phyloP scores from a whole-genome alignment of 2,329 filamentous ascomycete genomes.

The Nemania bipapillata region DNA sequence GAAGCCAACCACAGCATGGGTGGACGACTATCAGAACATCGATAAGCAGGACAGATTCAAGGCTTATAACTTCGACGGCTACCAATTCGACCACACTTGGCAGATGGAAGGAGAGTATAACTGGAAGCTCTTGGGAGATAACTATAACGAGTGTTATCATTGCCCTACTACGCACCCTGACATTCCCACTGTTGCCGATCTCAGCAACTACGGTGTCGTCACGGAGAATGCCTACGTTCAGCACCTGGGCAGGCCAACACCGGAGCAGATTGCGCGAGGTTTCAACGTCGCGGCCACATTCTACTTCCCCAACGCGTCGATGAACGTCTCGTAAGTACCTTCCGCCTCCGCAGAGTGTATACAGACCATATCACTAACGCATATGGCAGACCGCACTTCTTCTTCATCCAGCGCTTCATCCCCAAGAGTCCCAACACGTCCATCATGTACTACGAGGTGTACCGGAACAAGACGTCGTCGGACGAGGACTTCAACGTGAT shows the following conservation, averaged over 20 bases:
- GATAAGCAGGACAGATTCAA: slow-evolving; percentile 36
- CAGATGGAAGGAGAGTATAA: slow-evolving; percentile 67
- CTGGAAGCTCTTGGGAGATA: slow-evolving; percentile 71
- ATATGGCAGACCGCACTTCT: slow-evolving; percentile 58
- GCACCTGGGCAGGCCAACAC: slow-evolving; percentile 51
- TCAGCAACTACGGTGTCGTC: slow-evolving; percentile 65
- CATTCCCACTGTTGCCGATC: slow-evolving; percentile 66
- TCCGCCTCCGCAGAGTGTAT: neutral
- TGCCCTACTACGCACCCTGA: slow-evolving; percentile 69
- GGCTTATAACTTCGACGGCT: slow-evolving; percentile 58
- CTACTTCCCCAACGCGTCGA: slow-evolving; percentile 40
- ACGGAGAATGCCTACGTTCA: slow-evolving; percentile 62
- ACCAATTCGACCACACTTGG: slow-evolving; percentile 67
- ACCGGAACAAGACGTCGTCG: slow-evolving; percentile 68
- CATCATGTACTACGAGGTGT: slow-evolving; percentile 71
- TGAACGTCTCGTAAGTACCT: slow-evolving; percentile 41
- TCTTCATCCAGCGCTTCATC: slow-evolving; percentile 72
- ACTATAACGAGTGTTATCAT: slow-evolving; percentile 75
- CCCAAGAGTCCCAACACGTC: slow-evolving; percentile 63
- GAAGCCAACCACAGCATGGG: slow-evolving; percentile 61
- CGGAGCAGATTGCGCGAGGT: slow-evolving; percentile 36
- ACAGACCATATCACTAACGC: slow-evolving; percentile 54
- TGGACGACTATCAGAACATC: slow-evolving; percentile 55
- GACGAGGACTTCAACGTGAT: slow-evolving; percentile 68
- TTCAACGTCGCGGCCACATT: slow-evolving; percentile 40